Evolutionary conservation across 2,329 filamentous ascomycete genomes (phyloP), one percentile per base, ranked within the genome.

Genomic region (Didymella lethalis): DNA sequence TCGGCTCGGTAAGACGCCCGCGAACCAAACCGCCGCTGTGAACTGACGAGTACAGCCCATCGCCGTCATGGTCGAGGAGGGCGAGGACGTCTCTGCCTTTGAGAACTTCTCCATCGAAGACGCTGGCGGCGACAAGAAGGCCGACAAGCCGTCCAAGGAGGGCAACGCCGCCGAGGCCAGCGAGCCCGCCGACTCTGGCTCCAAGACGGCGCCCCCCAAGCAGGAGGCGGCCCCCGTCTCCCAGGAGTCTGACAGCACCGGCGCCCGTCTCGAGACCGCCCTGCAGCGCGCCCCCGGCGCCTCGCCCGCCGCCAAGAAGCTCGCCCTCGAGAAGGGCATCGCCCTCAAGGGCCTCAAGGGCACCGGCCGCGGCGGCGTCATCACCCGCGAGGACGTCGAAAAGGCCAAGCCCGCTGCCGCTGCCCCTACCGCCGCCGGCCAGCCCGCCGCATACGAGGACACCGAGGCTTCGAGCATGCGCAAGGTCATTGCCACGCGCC

Each of bases 401-500:
- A 97, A 96, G 83, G 90, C 86, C 76, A 82, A 87, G 76, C 84
- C 90, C 64, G 78, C 82, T 62, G 79, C 76, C 14, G 73, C 78
- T 11, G 38, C 18, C 57, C 77, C 80, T 54, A 67, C 83, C 43
- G 75, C 82, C 48, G 74, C 81, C 31, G 80, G 41, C 23, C 82
- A 45, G 77, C 86, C 86, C 50, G 81, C 92, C 61, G 81, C 85
- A 59, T 98, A 91, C 81, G 89, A 93, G 80, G 95, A 99, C 76
- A 87, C 87, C 62, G 91, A 93, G 64, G 87, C 93, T 70, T 90
- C 85, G 74, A 90, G 90, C 78, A 99, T 99, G 95, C 93, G 95
- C 84, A 98, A 97, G 88, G 93, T 91, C 68, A 99, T 99, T 78
- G 95, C 95, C 79, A 88, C 82, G 80, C 92, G 95, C 70, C 90